Conservation (phyloP, 331 rosid genomes). For the Erythrophleum ivorense region DNA sequence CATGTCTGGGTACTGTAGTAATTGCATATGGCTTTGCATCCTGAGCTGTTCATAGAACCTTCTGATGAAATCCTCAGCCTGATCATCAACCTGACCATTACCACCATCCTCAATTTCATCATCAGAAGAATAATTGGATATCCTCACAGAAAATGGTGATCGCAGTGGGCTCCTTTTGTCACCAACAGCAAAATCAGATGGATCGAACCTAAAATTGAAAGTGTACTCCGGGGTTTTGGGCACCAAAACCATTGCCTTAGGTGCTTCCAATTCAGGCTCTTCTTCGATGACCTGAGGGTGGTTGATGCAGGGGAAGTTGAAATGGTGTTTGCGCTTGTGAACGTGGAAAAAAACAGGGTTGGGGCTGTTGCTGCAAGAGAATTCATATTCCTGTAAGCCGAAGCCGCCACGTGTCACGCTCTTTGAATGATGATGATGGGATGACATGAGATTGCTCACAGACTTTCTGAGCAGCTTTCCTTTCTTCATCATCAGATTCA, state of each 20-base stretch:
- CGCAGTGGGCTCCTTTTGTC: conserved; percentile 48
- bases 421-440: conserved; percentile 34
- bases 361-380: conserved; percentile 68
- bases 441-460: conserved; percentile 51
- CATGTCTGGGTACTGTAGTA: conserved; percentile 40
- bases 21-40: conserved; percentile 51
- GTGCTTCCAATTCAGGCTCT: not conserved
- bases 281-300: conserved; percentile 48
- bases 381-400: conserved; percentile 59
- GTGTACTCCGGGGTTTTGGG: conserved; percentile 51
- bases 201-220: conserved; percentile 40
- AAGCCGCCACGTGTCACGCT: conserved; percentile 44
- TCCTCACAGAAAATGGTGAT: conserved; percentile 55
- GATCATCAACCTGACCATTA: conserved; percentile 52
- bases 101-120: conserved; percentile 50
- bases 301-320: conserved; percentile 63
- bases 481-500: conserved; percentile 65
- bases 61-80: conserved; percentile 68
- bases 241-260: conserved; percentile 31
- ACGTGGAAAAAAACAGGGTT: conserved; percentile 52
- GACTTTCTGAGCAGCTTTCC: conserved; percentile 59
- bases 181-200: conserved; percentile 41
- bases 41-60: conserved; percentile 64
- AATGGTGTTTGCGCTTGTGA: conserved; percentile 55
- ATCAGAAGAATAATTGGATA: conserved; percentile 56